Conservation (phyloP, 73 alveolate genomes). For the Tetrahymena elliotti region DNA sequence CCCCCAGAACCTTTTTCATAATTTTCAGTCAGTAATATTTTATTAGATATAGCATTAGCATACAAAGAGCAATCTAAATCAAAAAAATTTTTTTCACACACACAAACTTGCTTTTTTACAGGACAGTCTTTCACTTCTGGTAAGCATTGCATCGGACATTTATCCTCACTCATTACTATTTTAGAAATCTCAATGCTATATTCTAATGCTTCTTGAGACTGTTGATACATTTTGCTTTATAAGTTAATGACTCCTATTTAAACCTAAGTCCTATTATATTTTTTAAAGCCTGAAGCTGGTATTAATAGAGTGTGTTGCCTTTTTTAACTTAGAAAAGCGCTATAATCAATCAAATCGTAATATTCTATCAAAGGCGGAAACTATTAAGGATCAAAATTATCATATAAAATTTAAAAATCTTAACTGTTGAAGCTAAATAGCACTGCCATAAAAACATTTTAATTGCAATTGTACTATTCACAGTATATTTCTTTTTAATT, state of each 20-base stretch:
- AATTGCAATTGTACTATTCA: background rate
- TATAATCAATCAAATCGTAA: background rate
- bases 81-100: background rate
- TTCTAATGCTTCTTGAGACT: background rate
- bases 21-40: background rate
- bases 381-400: background rate
- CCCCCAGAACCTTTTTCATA: background rate
- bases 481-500: background rate
- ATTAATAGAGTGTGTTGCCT: background rate
- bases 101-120: background rate
- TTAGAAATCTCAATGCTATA: background rate
- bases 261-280: background rate
- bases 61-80: background rate
- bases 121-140: background rate
- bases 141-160: background rate
- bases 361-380: background rate
- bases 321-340: background rate
- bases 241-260: background rate
- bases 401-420: background rate
- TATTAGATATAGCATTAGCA: background rate
- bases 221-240: background rate
- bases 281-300: background rate
- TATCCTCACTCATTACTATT: background rate
- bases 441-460: background rate
- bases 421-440: background rate